These are phyloP conservation scores for Russula ochroleuca DNA, from an alignment of 768 basidiomycete genomes.

Conservation along the genomic window DNA sequence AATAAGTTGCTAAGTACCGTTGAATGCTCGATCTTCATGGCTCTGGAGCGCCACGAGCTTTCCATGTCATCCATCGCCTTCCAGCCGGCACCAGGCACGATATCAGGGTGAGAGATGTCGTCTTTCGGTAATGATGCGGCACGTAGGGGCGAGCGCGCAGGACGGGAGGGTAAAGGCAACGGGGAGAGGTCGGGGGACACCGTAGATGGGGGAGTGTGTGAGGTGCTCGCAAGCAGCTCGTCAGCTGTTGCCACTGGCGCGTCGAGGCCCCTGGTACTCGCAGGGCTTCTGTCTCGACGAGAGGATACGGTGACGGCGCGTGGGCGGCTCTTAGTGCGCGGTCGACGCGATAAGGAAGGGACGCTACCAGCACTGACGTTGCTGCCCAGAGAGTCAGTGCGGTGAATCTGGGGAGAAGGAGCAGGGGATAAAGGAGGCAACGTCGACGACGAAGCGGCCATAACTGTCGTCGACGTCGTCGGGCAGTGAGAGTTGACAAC, in stretches of 20 bases:
- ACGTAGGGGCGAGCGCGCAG: constrained; percentile 27
- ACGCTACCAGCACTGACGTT: constrained; percentile 30
- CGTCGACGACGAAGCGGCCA: constrained; percentile 34
- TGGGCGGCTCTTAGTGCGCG: constrained; percentile 33
- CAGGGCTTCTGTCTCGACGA: constrained; percentile 31
- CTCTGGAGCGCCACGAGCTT: constrained; percentile 22
- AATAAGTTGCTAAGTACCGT: constrained; percentile 17
- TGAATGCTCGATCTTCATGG: constrained; percentile 22
- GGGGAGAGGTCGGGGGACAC: constrained; percentile 12
- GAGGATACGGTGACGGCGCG: constrained; percentile 29
- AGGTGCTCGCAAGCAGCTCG: constrained; percentile 25
- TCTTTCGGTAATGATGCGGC: constrained; percentile 17
- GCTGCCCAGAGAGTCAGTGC: constrained; percentile 34
- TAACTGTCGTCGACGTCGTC: constrained; percentile 31
- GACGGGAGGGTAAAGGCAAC: constrained; percentile 20
- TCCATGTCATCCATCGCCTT: constrained; percentile 26
- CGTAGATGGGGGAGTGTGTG: constrained; percentile 24
- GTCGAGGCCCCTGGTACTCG: constrained; percentile 23
- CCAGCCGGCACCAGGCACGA: constrained; percentile 17
- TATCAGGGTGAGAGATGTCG: constrained; percentile 11
- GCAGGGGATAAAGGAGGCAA: constrained; percentile 24
- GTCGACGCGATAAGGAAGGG: constrained; percentile 33
- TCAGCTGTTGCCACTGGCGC: constrained; percentile 20
- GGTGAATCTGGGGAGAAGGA: constrained; percentile 25
- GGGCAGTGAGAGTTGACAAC: constrained; percentile 23